Conservation (phyloP, 306 rosid genomes). For the Acacia acuminata region DNA sequence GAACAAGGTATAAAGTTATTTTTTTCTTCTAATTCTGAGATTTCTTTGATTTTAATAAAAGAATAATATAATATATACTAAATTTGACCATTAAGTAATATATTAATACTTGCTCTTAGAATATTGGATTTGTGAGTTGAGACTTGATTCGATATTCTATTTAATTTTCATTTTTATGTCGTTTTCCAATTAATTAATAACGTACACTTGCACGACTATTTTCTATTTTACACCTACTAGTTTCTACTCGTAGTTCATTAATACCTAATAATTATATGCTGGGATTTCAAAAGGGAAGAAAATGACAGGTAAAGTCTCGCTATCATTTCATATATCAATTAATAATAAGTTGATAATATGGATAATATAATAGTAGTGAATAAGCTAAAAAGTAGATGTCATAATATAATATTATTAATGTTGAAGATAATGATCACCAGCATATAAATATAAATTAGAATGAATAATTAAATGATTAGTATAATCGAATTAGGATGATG, state of each 20-base stretch:
- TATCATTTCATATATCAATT: background rate
- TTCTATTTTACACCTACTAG: background rate
- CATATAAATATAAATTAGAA: background rate
- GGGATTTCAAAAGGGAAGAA: background rate
- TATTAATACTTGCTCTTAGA: background rate
- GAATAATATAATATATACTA: constrained; percentile 20
- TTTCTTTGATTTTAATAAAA: constrained; percentile 23
- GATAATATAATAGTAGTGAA: background rate
- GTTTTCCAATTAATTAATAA: background rate
- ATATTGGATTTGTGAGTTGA: background rate
- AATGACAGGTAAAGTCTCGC: background rate
- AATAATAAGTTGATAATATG: background rate
- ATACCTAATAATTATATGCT: background rate
- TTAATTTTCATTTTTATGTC: background rate
- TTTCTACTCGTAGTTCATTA: background rate
- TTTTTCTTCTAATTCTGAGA: background rate
- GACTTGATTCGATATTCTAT: background rate
- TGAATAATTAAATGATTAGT: background rate
- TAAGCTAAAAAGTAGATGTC: background rate
- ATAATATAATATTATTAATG: background rate
- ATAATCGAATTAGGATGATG: background rate
- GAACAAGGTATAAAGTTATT: background rate
- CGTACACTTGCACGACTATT: background rate
- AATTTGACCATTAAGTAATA: background rate
- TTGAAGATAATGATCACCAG: background rate